Evolutionary conservation across 305 asterid species (phyloP).

Genomic region (Andrographis paniculata): DNA sequence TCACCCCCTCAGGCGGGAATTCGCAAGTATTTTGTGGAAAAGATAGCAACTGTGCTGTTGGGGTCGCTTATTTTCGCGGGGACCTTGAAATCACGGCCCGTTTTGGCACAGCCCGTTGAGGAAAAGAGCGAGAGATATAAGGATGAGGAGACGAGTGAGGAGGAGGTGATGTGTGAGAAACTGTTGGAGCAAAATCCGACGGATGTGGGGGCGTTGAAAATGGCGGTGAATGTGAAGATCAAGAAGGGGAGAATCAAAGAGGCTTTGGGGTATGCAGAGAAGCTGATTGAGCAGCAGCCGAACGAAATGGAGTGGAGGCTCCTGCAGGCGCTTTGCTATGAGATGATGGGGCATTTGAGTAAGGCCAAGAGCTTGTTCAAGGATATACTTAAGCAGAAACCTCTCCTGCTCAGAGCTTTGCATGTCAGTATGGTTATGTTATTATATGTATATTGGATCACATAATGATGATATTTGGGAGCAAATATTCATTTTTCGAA

Average conservation of each 20-base stretch:
- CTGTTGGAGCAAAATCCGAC: conserved; percentile 46
- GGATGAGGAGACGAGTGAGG: conserved; percentile 28
- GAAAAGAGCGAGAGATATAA: conserved; percentile 27
- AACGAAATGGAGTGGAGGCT: conserved; percentile 89
- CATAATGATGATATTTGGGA: no score
- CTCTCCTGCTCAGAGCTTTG: conserved; percentile 84
- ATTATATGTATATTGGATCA: no score
- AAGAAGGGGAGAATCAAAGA: conserved; percentile 61
- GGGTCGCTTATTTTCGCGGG: conserved; percentile 55
- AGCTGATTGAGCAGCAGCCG: conserved; percentile 58
- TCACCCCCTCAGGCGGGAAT: no score
- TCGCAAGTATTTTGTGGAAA: no score
- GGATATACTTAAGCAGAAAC: conserved; percentile 62
- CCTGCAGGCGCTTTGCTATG: conserved; percentile 83
- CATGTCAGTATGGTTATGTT: no score
- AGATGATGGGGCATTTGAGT: conserved; percentile 69
- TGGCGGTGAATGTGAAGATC: conserved; percentile 70
- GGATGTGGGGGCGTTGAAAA: conserved; percentile 50
- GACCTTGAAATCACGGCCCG: conserved; percentile 31
- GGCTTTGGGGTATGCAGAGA: conserved; percentile 66
- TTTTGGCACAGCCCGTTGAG: conserved; percentile 39
- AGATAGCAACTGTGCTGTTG: conserved; percentile 42
- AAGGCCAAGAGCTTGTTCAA: conserved; percentile 71
- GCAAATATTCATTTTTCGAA: no score
- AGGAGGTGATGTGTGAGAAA: conserved; percentile 53